These are phyloP conservation scores for Dionaea muscipula DNA, from an alignment of 179 eudicot genomes.

Conservation along the genomic window DNA sequence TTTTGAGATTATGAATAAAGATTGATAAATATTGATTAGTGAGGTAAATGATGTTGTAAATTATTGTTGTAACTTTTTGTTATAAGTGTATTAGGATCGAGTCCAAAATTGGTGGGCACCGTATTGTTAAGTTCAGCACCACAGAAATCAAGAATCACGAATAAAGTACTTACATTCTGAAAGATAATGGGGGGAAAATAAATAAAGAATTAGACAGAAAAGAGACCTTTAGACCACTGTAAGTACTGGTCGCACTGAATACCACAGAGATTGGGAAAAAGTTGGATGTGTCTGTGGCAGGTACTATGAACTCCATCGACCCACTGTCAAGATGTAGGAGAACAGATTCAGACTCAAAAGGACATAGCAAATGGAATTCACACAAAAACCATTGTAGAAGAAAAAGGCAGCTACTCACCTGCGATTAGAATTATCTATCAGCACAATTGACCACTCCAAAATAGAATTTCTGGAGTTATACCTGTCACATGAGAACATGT, in stretches of 20 bases:
- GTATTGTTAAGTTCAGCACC: no score
- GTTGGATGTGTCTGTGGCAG: conserved; percentile 70
- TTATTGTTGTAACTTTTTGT: no score
- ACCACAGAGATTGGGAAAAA: conserved; percentile 84
- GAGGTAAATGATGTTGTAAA: no score
- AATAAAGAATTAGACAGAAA: not conserved
- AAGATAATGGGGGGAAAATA: not conserved
- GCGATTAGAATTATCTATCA: conserved; percentile 88
- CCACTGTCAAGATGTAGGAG: conserved; percentile 41
- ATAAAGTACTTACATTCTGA: not conserved
- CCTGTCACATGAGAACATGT: conserved; percentile 28
- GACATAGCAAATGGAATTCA: not conserved
- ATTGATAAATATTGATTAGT: no score
- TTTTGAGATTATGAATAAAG: no score
- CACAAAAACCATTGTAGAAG: not conserved
- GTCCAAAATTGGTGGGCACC: no score
- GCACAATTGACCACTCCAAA: conserved; percentile 85
- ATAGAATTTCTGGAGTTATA: conserved; percentile 77
- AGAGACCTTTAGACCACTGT: conserved; percentile 70
- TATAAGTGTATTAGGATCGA: no score
- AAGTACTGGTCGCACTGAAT: conserved; percentile 66
- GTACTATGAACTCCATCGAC: conserved; percentile 81
- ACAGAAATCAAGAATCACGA: no score
- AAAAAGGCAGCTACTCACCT: conserved; percentile 30
- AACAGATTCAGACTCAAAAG: not conserved